Percentiles rank a stretch among this genome's conserved stretches.
phyloP scores from a whole-genome alignment of 441 rosid genomes.

The Cnidoscolus chayamansa region DNA sequence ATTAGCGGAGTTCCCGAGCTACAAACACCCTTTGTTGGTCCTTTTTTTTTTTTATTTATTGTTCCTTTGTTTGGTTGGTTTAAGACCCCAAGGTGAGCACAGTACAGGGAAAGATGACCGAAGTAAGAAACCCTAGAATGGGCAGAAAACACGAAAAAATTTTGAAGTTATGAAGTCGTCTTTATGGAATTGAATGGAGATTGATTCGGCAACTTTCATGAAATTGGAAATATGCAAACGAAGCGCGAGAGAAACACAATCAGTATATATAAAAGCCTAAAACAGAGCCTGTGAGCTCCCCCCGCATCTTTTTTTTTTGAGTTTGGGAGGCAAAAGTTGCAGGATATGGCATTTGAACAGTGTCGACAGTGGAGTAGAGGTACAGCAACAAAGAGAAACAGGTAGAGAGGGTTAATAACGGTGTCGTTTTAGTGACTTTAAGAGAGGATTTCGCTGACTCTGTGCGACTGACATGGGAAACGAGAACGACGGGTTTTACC shows the following conservation, averaged over 20 bases:
- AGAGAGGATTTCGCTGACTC: neutral
- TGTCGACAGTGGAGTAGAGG: neutral
- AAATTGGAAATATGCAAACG: conserved; percentile 23
- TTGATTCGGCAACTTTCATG: conserved; percentile 15
- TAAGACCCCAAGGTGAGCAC: conserved; percentile 13
- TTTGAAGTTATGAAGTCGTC: conserved; percentile 5
- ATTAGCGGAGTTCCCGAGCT: conserved; percentile 18
- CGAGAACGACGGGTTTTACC: neutral
- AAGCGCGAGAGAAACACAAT: conserved; percentile 15
- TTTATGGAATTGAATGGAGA: conserved; percentile 29
- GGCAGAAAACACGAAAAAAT: conserved; percentile 26
- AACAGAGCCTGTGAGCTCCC: neutral
- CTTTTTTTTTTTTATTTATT: conserved; percentile 1
- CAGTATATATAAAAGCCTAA: conserved; percentile 19
- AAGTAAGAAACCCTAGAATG: conserved; percentile 33
- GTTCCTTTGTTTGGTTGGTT: neutral
- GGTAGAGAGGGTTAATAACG: neutral
- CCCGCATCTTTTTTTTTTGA: neutral
- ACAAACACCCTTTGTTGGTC: neutral
- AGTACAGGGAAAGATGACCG: neutral
- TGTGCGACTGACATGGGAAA: conserved; percentile 25
- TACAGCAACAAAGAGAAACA: neutral
- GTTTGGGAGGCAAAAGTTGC: conserved; percentile 20
- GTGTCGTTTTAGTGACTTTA: conserved; percentile 1
- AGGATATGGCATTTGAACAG: conserved; percentile 18